Conservation (phyloP, 768 basidiomycete species). For the Tricholoma sp. region DNA sequence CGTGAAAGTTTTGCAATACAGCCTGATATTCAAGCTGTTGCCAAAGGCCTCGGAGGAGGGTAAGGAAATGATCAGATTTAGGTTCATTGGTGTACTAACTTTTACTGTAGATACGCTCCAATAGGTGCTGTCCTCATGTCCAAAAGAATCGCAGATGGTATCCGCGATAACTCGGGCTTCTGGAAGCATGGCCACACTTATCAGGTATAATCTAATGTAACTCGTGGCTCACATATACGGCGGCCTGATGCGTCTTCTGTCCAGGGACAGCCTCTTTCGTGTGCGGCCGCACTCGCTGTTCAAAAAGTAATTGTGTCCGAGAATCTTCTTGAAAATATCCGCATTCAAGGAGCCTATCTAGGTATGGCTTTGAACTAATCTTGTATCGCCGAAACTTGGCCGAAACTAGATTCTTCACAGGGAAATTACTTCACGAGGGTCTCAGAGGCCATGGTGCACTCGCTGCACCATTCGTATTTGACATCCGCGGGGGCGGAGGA, state of each 20-base stretch:
- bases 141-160: too few relatives aligned
- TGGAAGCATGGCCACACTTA: slow-evolving; percentile 89
- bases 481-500: slow-evolving; percentile 78
- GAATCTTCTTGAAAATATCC: slow-evolving; percentile 63
- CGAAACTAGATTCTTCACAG: slow-evolving; percentile 18
- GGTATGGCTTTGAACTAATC: slow-evolving; percentile 28
- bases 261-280: slow-evolving; percentile 74
- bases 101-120: slow-evolving; percentile 39
- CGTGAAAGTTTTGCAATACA: slow-evolving; percentile 15
- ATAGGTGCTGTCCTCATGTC: too few relatives aligned
- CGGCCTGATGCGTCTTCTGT: too few relatives aligned
- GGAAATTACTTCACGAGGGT: slow-evolving; percentile 46
- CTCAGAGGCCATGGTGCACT: slow-evolving; percentile 51
- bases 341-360: slow-evolving; percentile 56
- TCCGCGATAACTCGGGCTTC: slow-evolving; percentile 58
- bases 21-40: slow-evolving; percentile 87
- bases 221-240: too few relatives aligned
- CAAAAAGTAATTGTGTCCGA: slow-evolving; percentile 68
- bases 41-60: too few relatives aligned
- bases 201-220: slow-evolving; percentile 47
- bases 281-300: slow-evolving; percentile 78
- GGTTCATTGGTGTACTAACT: too few relatives aligned
- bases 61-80: not conserved
- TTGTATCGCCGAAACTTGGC: too few relatives aligned
- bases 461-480: slow-evolving; percentile 65